A percentile compares a stretch with the other conserved stretches of the same genome.
Evolutionary conservation across 306 rosid genomes (phyloP).

Genomic region (Oemleria cerasiformis): DNA sequence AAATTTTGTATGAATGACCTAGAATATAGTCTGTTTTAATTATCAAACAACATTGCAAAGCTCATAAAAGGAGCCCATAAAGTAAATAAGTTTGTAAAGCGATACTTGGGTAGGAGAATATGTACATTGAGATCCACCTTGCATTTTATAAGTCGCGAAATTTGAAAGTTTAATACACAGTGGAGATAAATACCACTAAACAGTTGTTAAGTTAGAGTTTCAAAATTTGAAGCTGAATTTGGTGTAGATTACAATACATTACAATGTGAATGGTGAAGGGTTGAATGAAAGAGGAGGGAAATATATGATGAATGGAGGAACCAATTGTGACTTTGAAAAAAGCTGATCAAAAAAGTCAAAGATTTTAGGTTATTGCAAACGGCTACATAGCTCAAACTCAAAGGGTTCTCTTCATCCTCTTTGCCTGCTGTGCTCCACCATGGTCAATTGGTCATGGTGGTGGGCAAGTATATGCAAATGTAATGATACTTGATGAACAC

Average conservation of each 20-base stretch:
- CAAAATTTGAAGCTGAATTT: neutral
- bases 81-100: too few relatives aligned
- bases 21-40: too few relatives aligned
- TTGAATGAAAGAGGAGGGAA: slow-evolving; percentile 29
- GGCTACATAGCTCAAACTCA: slow-evolving; percentile 23
- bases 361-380: slow-evolving; percentile 8
- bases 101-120: too few relatives aligned
- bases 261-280: neutral
- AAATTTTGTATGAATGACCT: too few relatives aligned
- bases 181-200: too few relatives aligned
- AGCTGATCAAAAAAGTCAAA: neutral
- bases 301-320: neutral
- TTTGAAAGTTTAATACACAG: too few relatives aligned
- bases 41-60: too few relatives aligned
- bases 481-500: neutral
- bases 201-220: neutral
- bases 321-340: slow-evolving; percentile 7
- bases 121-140: too few relatives aligned
- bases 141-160: too few relatives aligned
- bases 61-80: too few relatives aligned
- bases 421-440: neutral
- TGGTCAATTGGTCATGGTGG: neutral
- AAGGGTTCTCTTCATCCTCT: neutral
- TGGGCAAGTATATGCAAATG: neutral
- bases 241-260: neutral